phyloP scores from a whole-genome alignment of 1,284 basidiomycete genomes.

The Naganishia albida region DNA sequence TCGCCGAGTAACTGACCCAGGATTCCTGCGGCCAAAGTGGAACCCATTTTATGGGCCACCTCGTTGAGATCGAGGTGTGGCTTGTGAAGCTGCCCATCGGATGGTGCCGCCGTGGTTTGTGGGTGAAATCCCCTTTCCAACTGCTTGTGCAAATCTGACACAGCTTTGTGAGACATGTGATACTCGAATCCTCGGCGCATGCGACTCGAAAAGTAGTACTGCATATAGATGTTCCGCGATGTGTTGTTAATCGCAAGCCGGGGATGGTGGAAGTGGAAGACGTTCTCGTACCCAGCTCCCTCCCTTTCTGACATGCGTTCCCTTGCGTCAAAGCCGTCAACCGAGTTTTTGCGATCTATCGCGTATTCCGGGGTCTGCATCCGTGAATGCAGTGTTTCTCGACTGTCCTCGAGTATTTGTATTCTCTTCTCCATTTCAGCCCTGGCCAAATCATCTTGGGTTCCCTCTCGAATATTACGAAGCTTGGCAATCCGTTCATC shows the following conservation, averaged over 20 bases:
- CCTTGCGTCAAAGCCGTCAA: conserved; percentile 24
- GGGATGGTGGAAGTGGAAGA: conserved; percentile 86
- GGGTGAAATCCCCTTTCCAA: conserved; percentile 2
- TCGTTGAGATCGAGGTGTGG: conserved; percentile 16
- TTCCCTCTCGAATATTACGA: neutral
- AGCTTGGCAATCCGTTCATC: conserved; percentile 57
- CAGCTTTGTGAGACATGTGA: conserved; percentile 71
- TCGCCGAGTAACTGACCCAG: conserved; percentile 24
- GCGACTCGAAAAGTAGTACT: conserved; percentile 84
- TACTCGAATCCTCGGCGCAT: conserved; percentile 77
- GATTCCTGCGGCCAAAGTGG: conserved; percentile 16
- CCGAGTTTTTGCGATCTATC: conserved; percentile 22
- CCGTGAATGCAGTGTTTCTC: conserved; percentile 40
- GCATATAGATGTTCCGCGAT: conserved; percentile 78
- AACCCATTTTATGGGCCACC: conserved; percentile 13
- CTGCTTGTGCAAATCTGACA: conserved; percentile 14
- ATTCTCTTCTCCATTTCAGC: conserved; percentile 15
- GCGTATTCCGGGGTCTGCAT: conserved; percentile 33
- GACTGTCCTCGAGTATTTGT: conserved; percentile 36
- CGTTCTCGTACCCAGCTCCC: conserved; percentile 82
- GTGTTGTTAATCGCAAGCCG: conserved; percentile 77
- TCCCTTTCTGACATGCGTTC: conserved; percentile 61
- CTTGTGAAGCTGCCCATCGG: conserved; percentile 1
- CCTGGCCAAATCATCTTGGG: neutral
- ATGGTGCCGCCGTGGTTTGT: neutral